These are phyloP conservation scores for Glarea lozoyensis DNA, from an alignment of 495 filamentous ascomycete genomes.

Conservation along the genomic window DNA sequence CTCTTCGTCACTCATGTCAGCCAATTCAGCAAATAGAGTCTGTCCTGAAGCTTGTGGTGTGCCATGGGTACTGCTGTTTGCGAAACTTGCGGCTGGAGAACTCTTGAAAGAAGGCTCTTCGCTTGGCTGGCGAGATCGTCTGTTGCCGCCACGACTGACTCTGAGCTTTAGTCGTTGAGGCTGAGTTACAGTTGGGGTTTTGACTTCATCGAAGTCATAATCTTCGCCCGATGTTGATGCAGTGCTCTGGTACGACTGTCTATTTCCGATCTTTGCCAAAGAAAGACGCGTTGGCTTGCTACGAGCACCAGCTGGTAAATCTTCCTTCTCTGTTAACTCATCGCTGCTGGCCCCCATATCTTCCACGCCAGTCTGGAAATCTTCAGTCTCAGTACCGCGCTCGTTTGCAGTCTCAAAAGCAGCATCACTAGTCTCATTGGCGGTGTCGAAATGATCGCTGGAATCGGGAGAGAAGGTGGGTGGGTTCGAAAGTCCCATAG, in stretches of 20 bases:
- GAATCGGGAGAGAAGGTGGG: too few species aligned
- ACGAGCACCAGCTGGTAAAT: conserved; percentile 29
- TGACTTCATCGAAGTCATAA: conserved; percentile 44
- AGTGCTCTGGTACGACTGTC: conserved; percentile 72
- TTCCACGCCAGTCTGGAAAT: conserved; percentile 86
- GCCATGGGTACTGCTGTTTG: conserved; percentile 34
- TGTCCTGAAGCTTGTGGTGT: conserved; percentile 53
- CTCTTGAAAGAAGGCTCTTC: conserved; percentile 46
- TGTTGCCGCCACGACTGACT: conserved; percentile 49
- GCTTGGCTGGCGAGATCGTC: conserved; percentile 56
- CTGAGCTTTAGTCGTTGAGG: conserved; percentile 62
- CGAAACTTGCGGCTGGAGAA: conserved; percentile 50
- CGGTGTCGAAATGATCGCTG: conserved; percentile 74
- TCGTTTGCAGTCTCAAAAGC: conserved; percentile 78
- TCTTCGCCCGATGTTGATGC: conserved; percentile 85
- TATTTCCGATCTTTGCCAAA: conserved; percentile 32
- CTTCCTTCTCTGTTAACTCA: conserved; percentile 83
- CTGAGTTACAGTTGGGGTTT: conserved; percentile 35
- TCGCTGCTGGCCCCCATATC: conserved; percentile 74
- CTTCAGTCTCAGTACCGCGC: conserved; percentile 78
- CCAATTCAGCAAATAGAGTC: conserved; percentile 86
- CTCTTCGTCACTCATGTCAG: conserved; percentile 59
- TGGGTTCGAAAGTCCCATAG: conserved; percentile 12
- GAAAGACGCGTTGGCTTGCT: conserved; percentile 17
- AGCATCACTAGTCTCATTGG: conserved; percentile 74